phyloP scores from a whole-genome alignment of 2,329 filamentous ascomycete species.

The Scedosporium dehoogii region DNA sequence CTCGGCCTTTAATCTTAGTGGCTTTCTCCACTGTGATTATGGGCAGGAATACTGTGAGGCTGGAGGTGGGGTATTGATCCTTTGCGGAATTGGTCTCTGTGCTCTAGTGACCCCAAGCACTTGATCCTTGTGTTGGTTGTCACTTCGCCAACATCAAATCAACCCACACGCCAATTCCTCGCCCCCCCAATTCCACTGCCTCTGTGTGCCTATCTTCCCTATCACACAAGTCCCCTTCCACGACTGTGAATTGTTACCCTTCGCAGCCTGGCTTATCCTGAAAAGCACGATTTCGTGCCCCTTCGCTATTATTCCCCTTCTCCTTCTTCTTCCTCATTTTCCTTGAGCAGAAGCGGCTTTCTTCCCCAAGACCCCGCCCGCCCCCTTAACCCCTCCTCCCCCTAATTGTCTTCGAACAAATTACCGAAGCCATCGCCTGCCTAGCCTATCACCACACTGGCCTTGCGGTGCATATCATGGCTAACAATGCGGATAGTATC shows the following conservation, averaged over 20 bases:
- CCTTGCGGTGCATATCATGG: conserved; percentile 14
- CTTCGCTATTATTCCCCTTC: neutral
- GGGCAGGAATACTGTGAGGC: conserved; percentile 11
- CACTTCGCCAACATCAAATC: neutral
- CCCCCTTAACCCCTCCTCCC: neutral
- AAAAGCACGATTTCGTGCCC: neutral
- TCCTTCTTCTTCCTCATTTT: neutral
- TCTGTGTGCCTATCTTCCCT: neutral
- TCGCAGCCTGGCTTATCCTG: too few relatives aligned
- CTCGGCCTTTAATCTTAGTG: neutral
- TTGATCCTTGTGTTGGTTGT: neutral
- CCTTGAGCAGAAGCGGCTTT: neutral
- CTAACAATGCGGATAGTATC: conserved; percentile 29
- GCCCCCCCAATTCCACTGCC: neutral
- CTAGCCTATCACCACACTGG: conserved; percentile 5
- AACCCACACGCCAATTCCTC: conserved; percentile 1
- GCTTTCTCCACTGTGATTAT: neutral
- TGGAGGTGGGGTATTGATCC: conserved; percentile 14
- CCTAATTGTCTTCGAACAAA: neutral
- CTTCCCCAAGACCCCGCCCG: neutral
- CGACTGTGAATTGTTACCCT: too few relatives aligned
- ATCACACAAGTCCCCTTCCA: neutral
- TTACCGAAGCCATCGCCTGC: too few relatives aligned
- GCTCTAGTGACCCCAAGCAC: neutral
- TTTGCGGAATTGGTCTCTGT: conserved; percentile 1